Evolutionary conservation across 116 monocot genomes (phyloP).

Genomic region (Dioscorea cayenensis): DNA sequence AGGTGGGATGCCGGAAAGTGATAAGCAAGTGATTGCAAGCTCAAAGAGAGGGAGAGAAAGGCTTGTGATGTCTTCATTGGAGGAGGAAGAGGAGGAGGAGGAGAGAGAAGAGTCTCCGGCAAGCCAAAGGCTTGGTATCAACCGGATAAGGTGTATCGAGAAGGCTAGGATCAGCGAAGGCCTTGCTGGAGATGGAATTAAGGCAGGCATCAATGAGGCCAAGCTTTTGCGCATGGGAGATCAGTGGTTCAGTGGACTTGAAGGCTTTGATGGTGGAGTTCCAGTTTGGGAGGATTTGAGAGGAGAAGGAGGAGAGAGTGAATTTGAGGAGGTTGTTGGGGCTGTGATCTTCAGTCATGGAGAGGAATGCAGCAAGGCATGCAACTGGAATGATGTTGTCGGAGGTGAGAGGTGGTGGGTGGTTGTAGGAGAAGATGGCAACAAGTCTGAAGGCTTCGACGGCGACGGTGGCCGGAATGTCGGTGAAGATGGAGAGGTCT

Average conservation of each 20-base stretch:
- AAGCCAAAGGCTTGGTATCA: neutral
- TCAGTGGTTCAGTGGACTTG: constrained; percentile 1
- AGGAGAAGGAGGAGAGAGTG: constrained; percentile 18
- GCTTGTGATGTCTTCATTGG: constrained; percentile 21
- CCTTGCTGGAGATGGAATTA: constrained; percentile 23
- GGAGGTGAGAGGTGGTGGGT: constrained; percentile 4
- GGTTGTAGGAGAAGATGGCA: constrained; percentile 36
- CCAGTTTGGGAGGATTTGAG: constrained; percentile 34
- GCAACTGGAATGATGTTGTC: constrained; percentile 26
- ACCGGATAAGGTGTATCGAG: neutral
- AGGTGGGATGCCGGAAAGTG: neutral
- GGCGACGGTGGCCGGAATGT: constrained; percentile 8
- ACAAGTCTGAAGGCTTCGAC: constrained; percentile 10
- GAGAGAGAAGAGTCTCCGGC: constrained; percentile 13
- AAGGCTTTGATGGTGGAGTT: constrained; percentile 31
- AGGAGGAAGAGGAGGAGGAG: neutral
- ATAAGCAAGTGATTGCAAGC: constrained; percentile 8
- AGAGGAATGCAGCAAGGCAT: constrained; percentile 25
- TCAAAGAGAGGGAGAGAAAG: constrained; percentile 17
- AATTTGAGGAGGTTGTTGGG: constrained; percentile 30
- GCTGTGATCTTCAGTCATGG: constrained; percentile 34
- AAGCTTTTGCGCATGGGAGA: constrained; percentile 13
- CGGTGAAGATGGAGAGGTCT: constrained; percentile 2
- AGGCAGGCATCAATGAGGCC: constrained; percentile 23
- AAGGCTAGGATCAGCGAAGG: constrained; percentile 17